These are phyloP conservation scores for Coccinonectria pachysandricola DNA, from an alignment of 2,329 filamentous ascomycete genomes.

Conservation along the genomic window DNA sequence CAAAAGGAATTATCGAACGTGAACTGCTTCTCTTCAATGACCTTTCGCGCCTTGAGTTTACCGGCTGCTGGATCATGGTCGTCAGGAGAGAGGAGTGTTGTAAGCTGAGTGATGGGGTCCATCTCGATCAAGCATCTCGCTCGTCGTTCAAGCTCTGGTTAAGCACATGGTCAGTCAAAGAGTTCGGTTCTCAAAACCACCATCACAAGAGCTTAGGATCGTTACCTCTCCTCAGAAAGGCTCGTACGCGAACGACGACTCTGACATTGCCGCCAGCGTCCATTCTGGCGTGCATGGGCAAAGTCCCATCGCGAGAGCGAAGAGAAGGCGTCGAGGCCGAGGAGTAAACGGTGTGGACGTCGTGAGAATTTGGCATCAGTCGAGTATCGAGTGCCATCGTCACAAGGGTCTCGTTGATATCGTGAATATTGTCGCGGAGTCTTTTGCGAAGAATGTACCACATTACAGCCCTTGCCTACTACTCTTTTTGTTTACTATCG, in stretches of 20 bases:
- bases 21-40: slow-evolving; percentile 80
- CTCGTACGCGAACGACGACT: slow-evolving; percentile 72
- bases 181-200: too few relatives aligned
- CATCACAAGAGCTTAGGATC: too few relatives aligned
- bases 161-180: slow-evolving; percentile 2
- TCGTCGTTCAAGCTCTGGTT: slow-evolving; percentile 65
- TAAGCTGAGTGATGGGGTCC: slow-evolving; percentile 79
- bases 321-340: slow-evolving; percentile 71
- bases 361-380: slow-evolving; percentile 34
- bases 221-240: slow-evolving; percentile 68
- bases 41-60: slow-evolving; percentile 57
- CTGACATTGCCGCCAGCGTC: slow-evolving; percentile 65
- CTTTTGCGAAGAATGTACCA: slow-evolving; percentile 31
- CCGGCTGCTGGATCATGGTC: slow-evolving; percentile 41
- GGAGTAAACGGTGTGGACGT: slow-evolving; percentile 39
- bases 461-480: slow-evolving; percentile 17
- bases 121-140: slow-evolving; percentile 84
- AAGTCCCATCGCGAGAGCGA: slow-evolving; percentile 59
- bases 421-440: slow-evolving; percentile 28
- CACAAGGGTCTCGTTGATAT: slow-evolving; percentile 29
- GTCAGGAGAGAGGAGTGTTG: slow-evolving; percentile 64
- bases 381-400: slow-evolving; percentile 33
- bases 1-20: slow-evolving; percentile 98
- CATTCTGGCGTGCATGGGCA: slow-evolving; percentile 45
- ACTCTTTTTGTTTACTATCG: slow-evolving; percentile 25